Percentiles rank a stretch among this genome's conserved stretches.
Evolutionary conservation across 1,139 yeast species (phyloP).

Genomic region (Suhomyces terraborum): DNA sequence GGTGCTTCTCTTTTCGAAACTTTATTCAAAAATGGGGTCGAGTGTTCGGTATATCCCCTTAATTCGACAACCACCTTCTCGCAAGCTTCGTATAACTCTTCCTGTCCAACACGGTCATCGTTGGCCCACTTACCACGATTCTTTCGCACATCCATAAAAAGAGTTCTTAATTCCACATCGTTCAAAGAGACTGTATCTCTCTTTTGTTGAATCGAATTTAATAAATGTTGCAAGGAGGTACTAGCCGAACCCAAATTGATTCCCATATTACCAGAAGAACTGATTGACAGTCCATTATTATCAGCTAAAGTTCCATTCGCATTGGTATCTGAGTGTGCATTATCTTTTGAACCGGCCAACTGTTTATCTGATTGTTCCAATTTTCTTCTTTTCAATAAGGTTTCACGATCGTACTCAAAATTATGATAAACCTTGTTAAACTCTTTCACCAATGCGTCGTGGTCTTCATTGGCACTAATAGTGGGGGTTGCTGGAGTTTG

Average conservation of each 20-base stretch:
- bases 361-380: conserved; percentile 79
- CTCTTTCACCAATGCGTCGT: conserved; percentile 42
- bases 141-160: conserved; percentile 89
- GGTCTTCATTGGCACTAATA: conserved; percentile 31
- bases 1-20: conserved; percentile 98
- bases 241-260: conserved; percentile 75
- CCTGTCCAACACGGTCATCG: conserved; percentile 94
- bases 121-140: conserved; percentile 97
- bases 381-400: conserved; percentile 72
- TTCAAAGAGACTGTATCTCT: conserved; percentile 73
- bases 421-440: conserved; percentile 72
- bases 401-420: conserved; percentile 81
- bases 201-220: conserved; percentile 74
- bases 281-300: conserved; percentile 9
- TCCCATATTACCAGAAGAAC: conserved; percentile 23
- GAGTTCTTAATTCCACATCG: conserved; percentile 81
- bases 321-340: conserved; percentile 6
- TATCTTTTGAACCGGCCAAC: conserved; percentile 44
- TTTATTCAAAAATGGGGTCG: conserved; percentile 91
- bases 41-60: conserved; percentile 92
- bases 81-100: conserved; percentile 94
- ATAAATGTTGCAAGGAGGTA: conserved; percentile 77
- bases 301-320: conserved; percentile 5
- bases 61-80: conserved; percentile 91
- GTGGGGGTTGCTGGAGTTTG: conserved; percentile 4